Conservation (phyloP, 129 eudicot species). For the Chrysanthemum makinoi region DNA sequence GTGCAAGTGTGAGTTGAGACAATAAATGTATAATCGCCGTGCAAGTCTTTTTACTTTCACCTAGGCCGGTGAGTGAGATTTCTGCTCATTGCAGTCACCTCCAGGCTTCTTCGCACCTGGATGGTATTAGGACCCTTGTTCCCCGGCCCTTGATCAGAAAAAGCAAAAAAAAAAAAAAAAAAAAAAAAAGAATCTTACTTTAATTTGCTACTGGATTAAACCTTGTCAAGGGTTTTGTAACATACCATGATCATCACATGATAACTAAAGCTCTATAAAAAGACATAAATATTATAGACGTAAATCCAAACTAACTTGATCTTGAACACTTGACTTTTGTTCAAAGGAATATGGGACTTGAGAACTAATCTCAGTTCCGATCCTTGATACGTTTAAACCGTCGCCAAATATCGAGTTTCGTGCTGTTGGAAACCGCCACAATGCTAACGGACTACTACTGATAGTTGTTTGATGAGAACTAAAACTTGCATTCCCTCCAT, state of each 20-base stretch:
- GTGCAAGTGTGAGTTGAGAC: no score
- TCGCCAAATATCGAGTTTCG: conserved; percentile 23
- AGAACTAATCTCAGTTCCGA: conserved; percentile 21
- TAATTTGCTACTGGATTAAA: neutral
- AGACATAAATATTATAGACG: conserved; percentile 39
- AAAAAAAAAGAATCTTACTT: neutral
- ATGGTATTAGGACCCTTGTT: no score
- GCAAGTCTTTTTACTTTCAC: no score
- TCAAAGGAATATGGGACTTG: conserved; percentile 45
- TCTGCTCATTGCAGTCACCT: no score
- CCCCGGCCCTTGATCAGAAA: no score
- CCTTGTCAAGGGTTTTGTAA: no score
- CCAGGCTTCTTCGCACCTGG: no score
- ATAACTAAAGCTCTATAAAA: neutral
- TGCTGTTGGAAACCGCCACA: conserved; percentile 49
- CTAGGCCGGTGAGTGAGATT: no score
- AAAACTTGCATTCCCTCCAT: conserved; percentile 20
- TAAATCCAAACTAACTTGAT: conserved; percentile 91
- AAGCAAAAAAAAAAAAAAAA: no score
- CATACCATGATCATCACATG: conserved; percentile 13
- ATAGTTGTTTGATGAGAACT: conserved; percentile 38
- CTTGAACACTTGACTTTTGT: conserved; percentile 45
- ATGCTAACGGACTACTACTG: conserved; percentile 55
- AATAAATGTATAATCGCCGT: no score
- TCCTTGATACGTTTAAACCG: conserved; percentile 2